phyloP scores from a whole-genome alignment of 1,284 basidiomycete genomes.

The Melanopsichium pennsylvanicum region DNA sequence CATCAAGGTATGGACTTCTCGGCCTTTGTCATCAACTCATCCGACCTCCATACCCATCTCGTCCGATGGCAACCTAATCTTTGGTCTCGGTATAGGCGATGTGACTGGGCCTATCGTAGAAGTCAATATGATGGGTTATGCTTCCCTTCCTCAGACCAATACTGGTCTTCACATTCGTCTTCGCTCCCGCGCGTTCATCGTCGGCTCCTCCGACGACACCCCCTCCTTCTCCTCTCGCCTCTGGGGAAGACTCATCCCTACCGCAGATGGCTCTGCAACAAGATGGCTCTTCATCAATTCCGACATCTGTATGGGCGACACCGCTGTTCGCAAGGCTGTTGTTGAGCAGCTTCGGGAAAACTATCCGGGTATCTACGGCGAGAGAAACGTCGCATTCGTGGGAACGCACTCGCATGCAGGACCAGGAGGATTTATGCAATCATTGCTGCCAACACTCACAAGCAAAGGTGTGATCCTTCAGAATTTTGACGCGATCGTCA shows the following conservation, averaged over 20 bases:
- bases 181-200: constrained; percentile 78
- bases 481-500: constrained; percentile 74
- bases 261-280: constrained; percentile 34
- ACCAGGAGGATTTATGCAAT: constrained; percentile 77
- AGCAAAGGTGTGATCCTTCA: constrained; percentile 75
- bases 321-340: constrained; percentile 76
- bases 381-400: constrained; percentile 77
- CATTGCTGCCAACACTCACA: constrained; percentile 79
- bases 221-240: background rate
- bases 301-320: constrained; percentile 74
- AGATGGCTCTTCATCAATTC: constrained; percentile 80
- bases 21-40: background rate
- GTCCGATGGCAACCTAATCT: constrained; percentile 16
- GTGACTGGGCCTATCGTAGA: constrained; percentile 73
- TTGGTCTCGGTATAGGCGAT: constrained; percentile 73
- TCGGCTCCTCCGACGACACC: constrained; percentile 68
- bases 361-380: constrained; percentile 75
- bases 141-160: constrained; percentile 74
- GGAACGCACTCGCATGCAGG: constrained; percentile 81
- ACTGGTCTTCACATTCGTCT: constrained; percentile 82
- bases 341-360: constrained; percentile 71
- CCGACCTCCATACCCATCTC: background rate
- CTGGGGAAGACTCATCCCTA: constrained; percentile 18
- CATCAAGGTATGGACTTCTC: constrained; percentile 1
- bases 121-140: constrained; percentile 75